Evolutionary conservation across 495 filamentous ascomycete species (phyloP), one percentile per base, ranked within the genome.

Genomic region (Coniosporium apollinis): DNA sequence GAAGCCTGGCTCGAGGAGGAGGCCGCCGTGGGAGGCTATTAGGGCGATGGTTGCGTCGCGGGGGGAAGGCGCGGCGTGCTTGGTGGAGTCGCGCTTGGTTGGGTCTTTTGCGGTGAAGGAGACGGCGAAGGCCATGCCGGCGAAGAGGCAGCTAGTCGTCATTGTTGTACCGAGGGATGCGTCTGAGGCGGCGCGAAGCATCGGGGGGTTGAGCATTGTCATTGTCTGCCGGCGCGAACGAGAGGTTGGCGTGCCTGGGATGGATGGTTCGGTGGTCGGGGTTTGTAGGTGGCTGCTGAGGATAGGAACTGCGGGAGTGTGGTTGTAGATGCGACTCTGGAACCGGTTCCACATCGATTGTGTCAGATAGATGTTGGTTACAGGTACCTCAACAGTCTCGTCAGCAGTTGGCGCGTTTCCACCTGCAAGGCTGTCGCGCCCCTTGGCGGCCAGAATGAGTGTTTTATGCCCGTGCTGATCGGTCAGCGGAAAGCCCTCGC

Each of bases 121-220:
- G 9, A 86, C 69, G 0, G 81, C 79, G 55, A 92, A 87, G 0
- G 72, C 76, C 80, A 86, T 86, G 19, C 74, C 69, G 16, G 66
- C 54, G 47, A 92, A 87, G 1, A 87, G 8, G 5, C 41, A 40
- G 5, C 30, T 28, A 11, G 11, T 19, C n/a, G n/a, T n/a, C n/a
- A n/a, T n/a, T n/a, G n/a, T n/a, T n/a, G n/a, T n/a, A n/a, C n/a
- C n/a, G n/a, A n/a, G n/a, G n/a, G 46, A 39, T 13, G 44, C 19
- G 4, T 44, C 30, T 16, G 47, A 45, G 17, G 32, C 39, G 2
- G 43, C 36, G 14, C 40, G 34, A 33, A 36, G 28, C 16, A 41
- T 8, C 24, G 36, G 43, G 10, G 15, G 9, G 8, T 8, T 16
- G 17, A 14, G 11, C 30, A 8, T 16, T 14, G 30, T 10, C 1